Evolutionary conservation across 2,329 filamentous ascomycete species (phyloP).

Genomic region (Torrubiella hemipterigena): DNA sequence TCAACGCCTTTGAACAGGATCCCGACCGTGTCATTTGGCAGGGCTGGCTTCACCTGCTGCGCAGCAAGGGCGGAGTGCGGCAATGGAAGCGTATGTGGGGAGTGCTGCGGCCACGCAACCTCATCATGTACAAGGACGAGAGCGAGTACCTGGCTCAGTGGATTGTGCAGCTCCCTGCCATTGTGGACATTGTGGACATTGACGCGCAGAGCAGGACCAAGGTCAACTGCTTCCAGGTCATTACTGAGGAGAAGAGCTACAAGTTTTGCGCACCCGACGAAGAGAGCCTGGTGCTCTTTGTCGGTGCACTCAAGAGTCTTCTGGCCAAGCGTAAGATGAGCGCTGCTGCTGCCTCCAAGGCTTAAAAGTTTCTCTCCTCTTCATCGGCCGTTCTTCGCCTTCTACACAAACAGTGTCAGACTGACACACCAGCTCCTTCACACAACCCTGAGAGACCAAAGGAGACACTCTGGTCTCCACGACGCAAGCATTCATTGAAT

Average conservation of each 20-base stretch:
- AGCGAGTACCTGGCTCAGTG: constrained; percentile 78
- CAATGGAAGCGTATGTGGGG: constrained; percentile 96
- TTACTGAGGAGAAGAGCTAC: constrained; percentile 81
- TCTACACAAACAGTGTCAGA: too few relatives aligned
- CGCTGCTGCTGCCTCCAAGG: too few relatives aligned
- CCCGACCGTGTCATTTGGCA: constrained; percentile 89
- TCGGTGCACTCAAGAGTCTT: constrained; percentile 85
- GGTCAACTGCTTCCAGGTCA: constrained; percentile 78
- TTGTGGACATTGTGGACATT: constrained; percentile 88
- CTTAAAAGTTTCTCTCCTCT: too few relatives aligned
- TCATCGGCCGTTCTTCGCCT: too few relatives aligned
- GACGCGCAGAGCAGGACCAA: constrained; percentile 80
- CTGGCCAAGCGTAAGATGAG: constrained; percentile 51
- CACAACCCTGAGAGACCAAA: too few relatives aligned
- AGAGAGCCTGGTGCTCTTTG: constrained; percentile 68
- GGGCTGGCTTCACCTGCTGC: constrained; percentile 76
- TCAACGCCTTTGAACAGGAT: constrained; percentile 44
- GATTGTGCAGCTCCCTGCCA: constrained; percentile 63
- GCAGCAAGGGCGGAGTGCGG: constrained; percentile 68
- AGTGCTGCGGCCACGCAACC: constrained; percentile 71
- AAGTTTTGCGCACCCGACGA: constrained; percentile 70
- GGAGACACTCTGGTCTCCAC: too few relatives aligned
- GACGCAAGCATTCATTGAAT: too few relatives aligned
- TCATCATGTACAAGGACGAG: constrained; percentile 89
- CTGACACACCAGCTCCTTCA: too few relatives aligned